phyloP scores from a whole-genome alignment of 1,284 basidiomycete species.

The Ustilago lituana region DNA sequence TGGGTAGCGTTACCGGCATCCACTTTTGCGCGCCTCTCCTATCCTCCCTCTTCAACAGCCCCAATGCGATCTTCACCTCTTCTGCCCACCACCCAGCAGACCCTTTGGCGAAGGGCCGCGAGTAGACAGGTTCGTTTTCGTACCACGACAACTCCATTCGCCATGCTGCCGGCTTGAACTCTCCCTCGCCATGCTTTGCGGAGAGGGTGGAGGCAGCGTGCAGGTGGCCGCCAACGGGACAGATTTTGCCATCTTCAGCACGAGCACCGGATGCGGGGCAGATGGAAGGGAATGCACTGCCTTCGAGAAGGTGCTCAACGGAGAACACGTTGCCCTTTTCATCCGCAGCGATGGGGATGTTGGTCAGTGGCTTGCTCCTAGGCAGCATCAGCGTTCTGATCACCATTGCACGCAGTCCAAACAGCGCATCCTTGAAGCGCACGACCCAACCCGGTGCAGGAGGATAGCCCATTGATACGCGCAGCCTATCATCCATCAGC shows the following conservation, averaged over 20 bases:
- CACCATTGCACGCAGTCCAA: conserved; percentile 10
- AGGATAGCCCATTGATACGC: conserved; percentile 31
- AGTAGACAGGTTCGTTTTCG: conserved; percentile 45
- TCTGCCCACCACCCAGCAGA: conserved; percentile 20
- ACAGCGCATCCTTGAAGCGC: conserved; percentile 17
- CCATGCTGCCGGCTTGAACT: conserved; percentile 26
- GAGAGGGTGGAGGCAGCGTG: conserved; percentile 1
- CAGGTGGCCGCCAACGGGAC: conserved; percentile 41
- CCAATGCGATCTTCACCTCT: conserved; percentile 19
- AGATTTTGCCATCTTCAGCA: conserved; percentile 31
- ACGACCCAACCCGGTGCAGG: conserved; percentile 18
- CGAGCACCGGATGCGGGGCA: conserved; percentile 44
- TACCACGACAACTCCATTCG: conserved; percentile 44
- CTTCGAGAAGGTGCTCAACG: conserved; percentile 23
- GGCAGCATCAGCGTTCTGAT: conserved; percentile 21
- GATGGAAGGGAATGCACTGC: conserved; percentile 28
- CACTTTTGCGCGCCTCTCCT: conserved; percentile 21
- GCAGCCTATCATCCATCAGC: conserved; percentile 38
- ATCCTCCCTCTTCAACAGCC: conserved; percentile 23
- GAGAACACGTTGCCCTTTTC: conserved; percentile 27
- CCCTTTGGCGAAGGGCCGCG: conserved; percentile 15
- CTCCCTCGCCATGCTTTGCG: neutral
- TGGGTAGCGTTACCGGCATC: conserved; percentile 23
- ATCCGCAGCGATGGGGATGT: conserved; percentile 22
- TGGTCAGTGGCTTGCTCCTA: conserved; percentile 15